Percentiles rank a stretch among this genome's conserved stretches.
Evolutionary conservation across 2,329 filamentous ascomycete genomes (phyloP).

Genomic region (Cercospora citrullina): DNA sequence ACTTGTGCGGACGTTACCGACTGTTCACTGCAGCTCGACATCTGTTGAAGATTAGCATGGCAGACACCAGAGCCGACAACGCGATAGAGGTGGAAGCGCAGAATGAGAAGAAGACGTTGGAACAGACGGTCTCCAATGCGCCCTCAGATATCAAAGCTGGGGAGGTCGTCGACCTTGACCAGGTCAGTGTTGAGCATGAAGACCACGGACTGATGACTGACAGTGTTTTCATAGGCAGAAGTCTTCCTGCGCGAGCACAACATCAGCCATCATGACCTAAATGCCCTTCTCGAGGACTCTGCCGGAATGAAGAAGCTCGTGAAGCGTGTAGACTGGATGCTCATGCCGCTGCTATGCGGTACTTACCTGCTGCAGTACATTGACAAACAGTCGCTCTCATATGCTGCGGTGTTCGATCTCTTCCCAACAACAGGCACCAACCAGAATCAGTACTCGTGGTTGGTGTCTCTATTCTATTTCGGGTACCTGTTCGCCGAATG

Average conservation of each 20-base stretch:
- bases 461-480: constrained; percentile 60
- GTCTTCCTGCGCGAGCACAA: constrained; percentile 53
- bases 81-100: constrained; percentile 15
- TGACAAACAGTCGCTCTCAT: constrained; percentile 52
- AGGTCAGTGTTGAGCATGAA: constrained; percentile 24
- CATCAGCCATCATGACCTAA: constrained; percentile 46
- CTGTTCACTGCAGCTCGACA: background rate
- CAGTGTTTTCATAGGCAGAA: constrained; percentile 37
- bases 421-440: constrained; percentile 53
- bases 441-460: constrained; percentile 54
- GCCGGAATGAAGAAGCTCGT: constrained; percentile 38
- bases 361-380: constrained; percentile 52
- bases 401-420: constrained; percentile 58
- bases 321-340: constrained; percentile 51
- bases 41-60: background rate
- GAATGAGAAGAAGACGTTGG: constrained; percentile 18
- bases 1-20: background rate
- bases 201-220: background rate
- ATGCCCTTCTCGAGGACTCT: constrained; percentile 49
- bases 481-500: constrained; percentile 40
- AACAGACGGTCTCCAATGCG: constrained; percentile 16
- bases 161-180: constrained; percentile 47
- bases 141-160: constrained; percentile 33
- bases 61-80: background rate
- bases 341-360: constrained; percentile 55